Evolutionary conservation across 176 grass and related monocot genomes (phyloP).

Genomic region (Avena atlantica): DNA sequence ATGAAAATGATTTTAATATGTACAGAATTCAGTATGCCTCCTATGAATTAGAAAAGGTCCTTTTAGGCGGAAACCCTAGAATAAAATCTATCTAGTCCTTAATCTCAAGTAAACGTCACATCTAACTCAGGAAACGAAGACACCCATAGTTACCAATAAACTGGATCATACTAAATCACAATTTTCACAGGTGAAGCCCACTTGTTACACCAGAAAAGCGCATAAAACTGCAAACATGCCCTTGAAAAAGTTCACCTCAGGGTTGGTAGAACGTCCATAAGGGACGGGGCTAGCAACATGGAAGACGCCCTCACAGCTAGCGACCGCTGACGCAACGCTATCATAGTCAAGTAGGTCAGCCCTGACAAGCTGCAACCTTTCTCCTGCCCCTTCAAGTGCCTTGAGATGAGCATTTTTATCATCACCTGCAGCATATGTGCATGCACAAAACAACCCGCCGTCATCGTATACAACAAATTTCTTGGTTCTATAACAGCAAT

Average conservation of each 20-base stretch:
- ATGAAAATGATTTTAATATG: too few relatives aligned
- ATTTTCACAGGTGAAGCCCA: not conserved
- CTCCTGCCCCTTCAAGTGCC: not conserved
- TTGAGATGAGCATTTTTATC: slow-evolving; percentile 9
- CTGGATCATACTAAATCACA: not conserved
- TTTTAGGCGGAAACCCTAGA: too few relatives aligned
- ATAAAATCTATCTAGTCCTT: too few relatives aligned
- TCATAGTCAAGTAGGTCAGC: slow-evolving; percentile 9
- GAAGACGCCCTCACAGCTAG: slow-evolving; percentile 8
- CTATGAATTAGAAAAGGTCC: too few relatives aligned
- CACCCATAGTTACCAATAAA: not conserved
- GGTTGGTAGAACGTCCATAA: not conserved
- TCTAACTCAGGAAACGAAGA: too few relatives aligned
- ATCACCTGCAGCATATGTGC: not conserved
- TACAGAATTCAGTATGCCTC: too few relatives aligned
- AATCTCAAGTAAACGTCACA: too few relatives aligned
- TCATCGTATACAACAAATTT: too few relatives aligned
- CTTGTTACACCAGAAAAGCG: not conserved
- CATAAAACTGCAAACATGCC: not conserved
- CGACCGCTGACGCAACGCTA: not conserved
- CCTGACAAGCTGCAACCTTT: slow-evolving; percentile 1
- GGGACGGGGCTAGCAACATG: slow-evolving; percentile 27
- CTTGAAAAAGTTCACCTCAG: not conserved
- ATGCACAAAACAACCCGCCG: too few relatives aligned
- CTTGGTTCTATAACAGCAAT: too few relatives aligned